Evolutionary conservation across 2,329 filamentous ascomycete genomes (phyloP).

Genomic region (Chaetoscypha palmicola): DNA sequence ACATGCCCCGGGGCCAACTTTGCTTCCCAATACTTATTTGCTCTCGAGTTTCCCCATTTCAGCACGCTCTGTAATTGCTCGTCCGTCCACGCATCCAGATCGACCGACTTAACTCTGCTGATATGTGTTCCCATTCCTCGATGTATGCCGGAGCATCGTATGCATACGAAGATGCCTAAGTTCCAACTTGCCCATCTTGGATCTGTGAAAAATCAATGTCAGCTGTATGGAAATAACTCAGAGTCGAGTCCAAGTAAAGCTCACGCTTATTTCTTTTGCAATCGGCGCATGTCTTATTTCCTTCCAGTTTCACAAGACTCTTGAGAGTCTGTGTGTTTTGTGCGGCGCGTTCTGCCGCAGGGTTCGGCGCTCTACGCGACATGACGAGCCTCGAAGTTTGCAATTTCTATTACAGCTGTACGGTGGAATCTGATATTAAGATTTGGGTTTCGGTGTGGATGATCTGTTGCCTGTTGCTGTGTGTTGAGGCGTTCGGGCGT

Average conservation of each 20-base stretch:
- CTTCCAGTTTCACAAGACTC: conserved; percentile 85
- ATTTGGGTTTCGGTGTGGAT: not conserved
- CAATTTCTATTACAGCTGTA: conserved; percentile 6
- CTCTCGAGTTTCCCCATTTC: conserved; percentile 90
- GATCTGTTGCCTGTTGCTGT: not conserved
- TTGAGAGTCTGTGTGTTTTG: conserved; percentile 94
- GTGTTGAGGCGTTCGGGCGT: conserved; percentile 8
- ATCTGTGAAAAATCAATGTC: conserved; percentile 47
- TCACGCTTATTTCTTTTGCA: conserved; percentile 98
- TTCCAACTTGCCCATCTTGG: conserved; percentile 99
- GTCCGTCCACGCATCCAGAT: conserved; percentile 97
- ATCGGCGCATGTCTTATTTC: conserved; percentile 95
- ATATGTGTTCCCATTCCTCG: conserved; percentile 99
- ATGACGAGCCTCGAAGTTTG: conserved; percentile 40
- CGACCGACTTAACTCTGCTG: conserved; percentile 94
- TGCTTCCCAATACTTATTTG: conserved; percentile 98
- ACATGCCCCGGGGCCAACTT: conserved; percentile 88
- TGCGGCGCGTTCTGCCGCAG: conserved; percentile 78
- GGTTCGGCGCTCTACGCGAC: conserved; percentile 72
- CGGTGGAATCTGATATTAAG: not conserved
- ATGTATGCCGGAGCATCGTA: conserved; percentile 96
- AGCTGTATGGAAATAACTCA: no score
- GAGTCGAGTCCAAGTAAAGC: no score
- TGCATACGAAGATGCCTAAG: conserved; percentile 93
- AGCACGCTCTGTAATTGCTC: conserved; percentile 92